Conservation (phyloP, 257 asterid genomes). For the Solanum corneliomulleri region DNA sequence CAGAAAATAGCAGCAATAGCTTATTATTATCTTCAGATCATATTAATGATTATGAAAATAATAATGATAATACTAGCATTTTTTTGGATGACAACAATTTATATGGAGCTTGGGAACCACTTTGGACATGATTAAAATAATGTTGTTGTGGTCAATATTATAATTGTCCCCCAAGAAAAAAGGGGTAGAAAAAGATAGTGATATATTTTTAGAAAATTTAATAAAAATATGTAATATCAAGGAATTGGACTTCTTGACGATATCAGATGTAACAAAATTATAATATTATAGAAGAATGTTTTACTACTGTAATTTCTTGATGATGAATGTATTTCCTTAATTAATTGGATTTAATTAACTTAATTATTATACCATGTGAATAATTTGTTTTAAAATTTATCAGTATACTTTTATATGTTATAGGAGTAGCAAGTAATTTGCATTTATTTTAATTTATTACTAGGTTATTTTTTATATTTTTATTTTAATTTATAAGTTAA, state of each 20-base stretch:
- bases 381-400: neutral
- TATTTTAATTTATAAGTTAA: neutral
- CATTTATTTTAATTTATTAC: neutral
- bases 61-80: neutral
- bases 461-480: neutral
- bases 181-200: neutral
- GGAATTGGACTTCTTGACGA: neutral
- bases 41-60: neutral
- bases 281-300: neutral
- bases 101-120: neutral
- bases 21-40: neutral
- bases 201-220: neutral
- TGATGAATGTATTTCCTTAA: neutral
- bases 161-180: neutral
- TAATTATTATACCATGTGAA: neutral
- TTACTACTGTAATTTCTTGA: neutral
- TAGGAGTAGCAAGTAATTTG: neutral
- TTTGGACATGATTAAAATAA: neutral
- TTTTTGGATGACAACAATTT: neutral
- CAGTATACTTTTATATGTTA: neutral
- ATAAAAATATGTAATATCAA: neutral
- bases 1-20: neutral
- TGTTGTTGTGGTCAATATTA: neutral
- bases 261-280: neutral
- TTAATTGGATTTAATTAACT: neutral